Evolutionary conservation across 1,139 yeast species (phyloP).

Genomic region (Hanseniaspora uvarum): DNA sequence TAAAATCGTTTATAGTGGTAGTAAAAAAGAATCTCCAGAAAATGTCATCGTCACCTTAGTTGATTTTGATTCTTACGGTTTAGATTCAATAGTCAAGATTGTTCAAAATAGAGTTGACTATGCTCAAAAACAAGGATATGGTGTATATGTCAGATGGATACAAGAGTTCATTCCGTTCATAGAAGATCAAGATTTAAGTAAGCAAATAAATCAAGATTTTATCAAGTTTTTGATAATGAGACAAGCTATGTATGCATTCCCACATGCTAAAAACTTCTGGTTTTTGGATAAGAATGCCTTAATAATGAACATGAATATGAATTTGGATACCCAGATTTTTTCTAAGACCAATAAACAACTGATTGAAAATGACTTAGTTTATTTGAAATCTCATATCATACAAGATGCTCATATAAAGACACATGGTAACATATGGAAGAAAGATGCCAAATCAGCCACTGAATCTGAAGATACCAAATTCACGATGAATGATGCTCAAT

Average conservation of each 20-base stretch:
- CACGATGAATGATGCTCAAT: conserved; percentile 6
- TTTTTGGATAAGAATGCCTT: conserved; percentile 66
- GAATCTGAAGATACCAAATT: background rate
- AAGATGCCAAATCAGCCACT: conserved; percentile 34
- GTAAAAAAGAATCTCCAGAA: conserved; percentile 44
- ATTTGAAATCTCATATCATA: conserved; percentile 39
- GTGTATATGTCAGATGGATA: conserved; percentile 68
- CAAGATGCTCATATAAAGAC: conserved; percentile 63
- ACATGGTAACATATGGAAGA: conserved; percentile 38
- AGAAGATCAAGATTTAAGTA: conserved; percentile 32
- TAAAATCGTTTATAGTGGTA: conserved; percentile 40
- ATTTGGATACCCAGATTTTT: conserved; percentile 48
- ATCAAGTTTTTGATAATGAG: conserved; percentile 37
- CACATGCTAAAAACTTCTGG: conserved; percentile 76
- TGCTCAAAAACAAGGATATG: conserved; percentile 64
- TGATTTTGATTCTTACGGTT: conserved; percentile 60
- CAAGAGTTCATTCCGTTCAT: conserved; percentile 65
- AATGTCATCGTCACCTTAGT: conserved; percentile 71
- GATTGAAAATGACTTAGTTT: conserved; percentile 49
- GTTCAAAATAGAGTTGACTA: conserved; percentile 76
- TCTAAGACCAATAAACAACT: conserved; percentile 47
- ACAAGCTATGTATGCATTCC: conserved; percentile 82
- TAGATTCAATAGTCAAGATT: conserved; percentile 50
- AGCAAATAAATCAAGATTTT: conserved; percentile 22
- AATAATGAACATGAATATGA: conserved; percentile 54